phyloP scores from a whole-genome alignment of 73 alveolate species.

The Paramecium octaurelia region DNA sequence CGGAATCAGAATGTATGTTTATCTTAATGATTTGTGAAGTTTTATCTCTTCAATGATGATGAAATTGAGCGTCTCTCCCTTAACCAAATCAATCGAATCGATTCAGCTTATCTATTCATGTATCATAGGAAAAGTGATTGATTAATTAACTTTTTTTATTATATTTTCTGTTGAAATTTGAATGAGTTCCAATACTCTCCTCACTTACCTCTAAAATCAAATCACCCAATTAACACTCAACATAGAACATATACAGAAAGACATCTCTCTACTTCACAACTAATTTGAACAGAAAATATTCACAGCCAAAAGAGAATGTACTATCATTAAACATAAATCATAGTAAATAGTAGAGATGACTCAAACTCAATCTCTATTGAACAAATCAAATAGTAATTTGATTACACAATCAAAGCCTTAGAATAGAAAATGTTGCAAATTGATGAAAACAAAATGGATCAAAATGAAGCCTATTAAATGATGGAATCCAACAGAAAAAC shows the following conservation, averaged over 20 bases:
- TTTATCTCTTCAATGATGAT: conserved; percentile 25
- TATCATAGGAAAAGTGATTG: neutral
- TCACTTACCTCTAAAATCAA: neutral
- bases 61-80: conserved; percentile 9
- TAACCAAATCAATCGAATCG: neutral
- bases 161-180: neutral
- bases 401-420: neutral
- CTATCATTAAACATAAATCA: neutral
- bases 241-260: neutral
- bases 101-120: conserved; percentile 12
- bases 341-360: conserved; percentile 6
- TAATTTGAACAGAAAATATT: neutral
- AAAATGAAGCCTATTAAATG: conserved; percentile 27
- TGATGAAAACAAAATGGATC: conserved; percentile 18
- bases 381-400: neutral
- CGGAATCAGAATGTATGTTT: neutral
- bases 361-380: neutral
- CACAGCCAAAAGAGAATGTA: neutral
- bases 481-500: conserved; percentile 41
- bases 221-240: neutral
- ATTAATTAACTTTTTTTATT: neutral
- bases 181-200: neutral
- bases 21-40: neutral
- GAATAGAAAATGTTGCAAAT: neutral
- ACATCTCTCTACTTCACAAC: neutral